These are phyloP conservation scores for Penicillium sp. DNA, from an alignment of 2,329 filamentous ascomycete genomes.

Conservation along the genomic window DNA sequence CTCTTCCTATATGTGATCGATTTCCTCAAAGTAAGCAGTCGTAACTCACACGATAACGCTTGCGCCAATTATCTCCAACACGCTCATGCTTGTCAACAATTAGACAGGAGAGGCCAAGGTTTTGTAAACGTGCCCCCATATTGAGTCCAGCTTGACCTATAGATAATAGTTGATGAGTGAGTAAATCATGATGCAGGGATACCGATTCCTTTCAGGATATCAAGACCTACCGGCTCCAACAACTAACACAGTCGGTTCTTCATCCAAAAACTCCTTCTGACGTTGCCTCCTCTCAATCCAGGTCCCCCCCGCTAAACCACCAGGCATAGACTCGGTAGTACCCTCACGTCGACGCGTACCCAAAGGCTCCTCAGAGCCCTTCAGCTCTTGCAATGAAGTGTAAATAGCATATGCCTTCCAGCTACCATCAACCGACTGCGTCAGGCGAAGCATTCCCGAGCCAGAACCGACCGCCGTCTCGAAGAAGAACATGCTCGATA, in stretches of 20 bases:
- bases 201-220: neutral
- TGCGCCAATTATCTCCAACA: slow-evolving; percentile 56
- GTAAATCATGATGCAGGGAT: neutral
- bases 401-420: slow-evolving; percentile 48
- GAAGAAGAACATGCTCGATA: slow-evolving; percentile 46
- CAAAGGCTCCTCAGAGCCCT: slow-evolving; percentile 38
- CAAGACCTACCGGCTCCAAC: slow-evolving; percentile 42
- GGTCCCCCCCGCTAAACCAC: slow-evolving; percentile 36
- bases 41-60: slow-evolving; percentile 48
- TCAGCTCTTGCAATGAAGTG: slow-evolving; percentile 43
- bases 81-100: slow-evolving; percentile 52
- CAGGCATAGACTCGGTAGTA: slow-evolving; percentile 39
- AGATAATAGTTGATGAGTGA: neutral
- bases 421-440: slow-evolving; percentile 27
- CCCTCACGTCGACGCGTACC: slow-evolving; percentile 37
- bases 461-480: slow-evolving; percentile 43
- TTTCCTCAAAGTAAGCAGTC: neutral
- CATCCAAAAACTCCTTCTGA: slow-evolving; percentile 37
- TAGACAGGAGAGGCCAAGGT: slow-evolving; percentile 44
- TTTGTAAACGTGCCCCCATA: slow-evolving; percentile 46
- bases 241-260: slow-evolving; percentile 46
- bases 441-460: slow-evolving; percentile 42
- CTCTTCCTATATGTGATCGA: neutral
- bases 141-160: slow-evolving; percentile 50
- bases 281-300: slow-evolving; percentile 42